These are phyloP conservation scores for Teunomyces cretensis DNA, from an alignment of 805 yeast genomes.

Conservation along the genomic window DNA sequence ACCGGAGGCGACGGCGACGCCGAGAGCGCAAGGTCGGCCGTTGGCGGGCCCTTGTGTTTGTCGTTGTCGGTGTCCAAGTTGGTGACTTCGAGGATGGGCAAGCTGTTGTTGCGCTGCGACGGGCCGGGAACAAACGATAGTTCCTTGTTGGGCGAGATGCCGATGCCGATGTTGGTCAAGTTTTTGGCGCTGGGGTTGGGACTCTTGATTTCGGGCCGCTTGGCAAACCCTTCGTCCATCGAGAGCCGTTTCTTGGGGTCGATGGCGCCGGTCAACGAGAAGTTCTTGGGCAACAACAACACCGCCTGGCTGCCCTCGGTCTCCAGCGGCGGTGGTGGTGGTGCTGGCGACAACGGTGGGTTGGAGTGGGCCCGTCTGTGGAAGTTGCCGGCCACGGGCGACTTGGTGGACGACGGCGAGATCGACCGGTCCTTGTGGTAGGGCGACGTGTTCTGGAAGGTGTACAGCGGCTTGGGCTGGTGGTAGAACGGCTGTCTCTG, in stretches of 20 bases:
- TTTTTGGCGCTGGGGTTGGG: slow-evolving; percentile 11
- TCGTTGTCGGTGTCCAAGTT: neutral
- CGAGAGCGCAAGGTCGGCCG: neutral
- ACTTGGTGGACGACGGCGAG: slow-evolving; percentile 21
- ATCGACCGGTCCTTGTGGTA: slow-evolving; percentile 24
- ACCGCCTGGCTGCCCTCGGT: slow-evolving; percentile 38
- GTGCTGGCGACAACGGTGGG: slow-evolving; percentile 27
- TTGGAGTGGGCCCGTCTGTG: slow-evolving; percentile 36
- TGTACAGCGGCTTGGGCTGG: slow-evolving; percentile 37
- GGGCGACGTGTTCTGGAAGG: slow-evolving; percentile 8
- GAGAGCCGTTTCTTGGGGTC: slow-evolving; percentile 25
- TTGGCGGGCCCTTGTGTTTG: neutral
- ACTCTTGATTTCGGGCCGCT: slow-evolving; percentile 4
- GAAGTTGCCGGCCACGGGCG: slow-evolving; percentile 15
- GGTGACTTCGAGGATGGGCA: neutral
- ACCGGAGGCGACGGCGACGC: slow-evolving; percentile 13
- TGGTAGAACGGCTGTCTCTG: slow-evolving; percentile 17
- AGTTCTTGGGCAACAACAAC: slow-evolving; percentile 49
- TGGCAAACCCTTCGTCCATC: slow-evolving; percentile 19
- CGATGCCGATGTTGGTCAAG: slow-evolving; percentile 19
- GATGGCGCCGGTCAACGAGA: slow-evolving; percentile 26
- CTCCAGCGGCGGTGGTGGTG: slow-evolving; percentile 8
- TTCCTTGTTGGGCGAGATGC: slow-evolving; percentile 5
- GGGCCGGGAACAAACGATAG: neutral
- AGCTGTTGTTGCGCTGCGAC: neutral